These are phyloP conservation scores for Stellera chamaejasme DNA, from an alignment of 345 rosid species.

Conservation along the genomic window DNA sequence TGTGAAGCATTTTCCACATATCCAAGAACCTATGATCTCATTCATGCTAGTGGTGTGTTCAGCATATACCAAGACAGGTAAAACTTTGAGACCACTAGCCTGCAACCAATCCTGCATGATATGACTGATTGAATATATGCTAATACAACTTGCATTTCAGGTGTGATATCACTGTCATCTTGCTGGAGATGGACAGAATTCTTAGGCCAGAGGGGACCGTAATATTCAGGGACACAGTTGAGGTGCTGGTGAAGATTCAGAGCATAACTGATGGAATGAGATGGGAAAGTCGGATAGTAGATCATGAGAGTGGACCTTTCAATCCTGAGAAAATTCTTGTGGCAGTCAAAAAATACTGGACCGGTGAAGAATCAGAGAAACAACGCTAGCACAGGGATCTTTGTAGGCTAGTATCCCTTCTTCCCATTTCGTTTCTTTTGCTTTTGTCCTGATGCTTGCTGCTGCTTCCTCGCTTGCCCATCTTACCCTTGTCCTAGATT, in stretches of 20 bases:
- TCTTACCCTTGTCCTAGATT: too few relatives aligned
- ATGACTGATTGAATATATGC: conserved; percentile 10
- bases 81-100: conserved; percentile 4
- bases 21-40: conserved; percentile 95
- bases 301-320: conserved; percentile 92
- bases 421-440: neutral
- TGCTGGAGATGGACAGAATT: conserved; percentile 96
- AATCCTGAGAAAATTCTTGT: conserved; percentile 91
- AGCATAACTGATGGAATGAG: conserved; percentile 73
- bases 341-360: conserved; percentile 87
- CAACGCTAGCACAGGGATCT: conserved; percentile 16
- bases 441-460: neutral
- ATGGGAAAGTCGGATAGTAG: conserved; percentile 74
- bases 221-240: conserved; percentile 87
- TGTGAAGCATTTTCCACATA: conserved; percentile 96
- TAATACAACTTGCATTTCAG: conserved; percentile 24
- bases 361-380: conserved; percentile 42
- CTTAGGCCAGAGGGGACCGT: conserved; percentile 95
- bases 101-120: conserved; percentile 8
- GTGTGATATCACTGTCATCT: conserved; percentile 69
- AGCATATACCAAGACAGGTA: conserved; percentile 80
- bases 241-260: conserved; percentile 63
- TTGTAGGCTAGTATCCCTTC: neutral
- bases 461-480: too few relatives aligned
- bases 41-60: conserved; percentile 79